A percentile compares a stretch with the other conserved stretches of the same genome.
These are phyloP conservation scores for Verticillium zaregamsianum DNA, from an alignment of 2,329 filamentous ascomycete species.

Conservation along the genomic window DNA sequence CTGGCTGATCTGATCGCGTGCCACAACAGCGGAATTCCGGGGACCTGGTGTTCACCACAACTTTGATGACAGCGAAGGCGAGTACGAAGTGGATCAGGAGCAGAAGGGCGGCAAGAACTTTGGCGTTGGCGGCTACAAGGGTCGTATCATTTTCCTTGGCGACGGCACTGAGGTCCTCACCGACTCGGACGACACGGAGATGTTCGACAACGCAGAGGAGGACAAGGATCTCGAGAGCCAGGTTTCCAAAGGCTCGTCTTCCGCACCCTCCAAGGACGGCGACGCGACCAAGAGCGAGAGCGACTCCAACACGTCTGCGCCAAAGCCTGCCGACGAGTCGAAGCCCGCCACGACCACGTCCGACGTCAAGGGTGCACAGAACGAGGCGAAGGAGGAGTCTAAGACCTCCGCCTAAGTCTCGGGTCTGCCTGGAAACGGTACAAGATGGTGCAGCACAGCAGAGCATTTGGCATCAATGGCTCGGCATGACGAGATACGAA, in stretches of 20 bases:
- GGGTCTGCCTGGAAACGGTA: slow-evolving; percentile 4
- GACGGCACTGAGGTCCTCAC: slow-evolving; percentile 91
- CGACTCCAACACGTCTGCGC: slow-evolving; percentile 15
- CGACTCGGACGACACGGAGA: slow-evolving; percentile 84
- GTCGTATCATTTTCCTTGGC: slow-evolving; percentile 89
- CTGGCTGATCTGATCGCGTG: slow-evolving; percentile 12
- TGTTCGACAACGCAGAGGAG: slow-evolving; percentile 85
- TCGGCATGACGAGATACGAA: background rate
- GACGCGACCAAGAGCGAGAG: slow-evolving; percentile 12
- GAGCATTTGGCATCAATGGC: slow-evolving; percentile 2
- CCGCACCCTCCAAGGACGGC: slow-evolving; percentile 9
- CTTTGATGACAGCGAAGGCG: slow-evolving; percentile 74
- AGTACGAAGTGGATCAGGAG: slow-evolving; percentile 72
- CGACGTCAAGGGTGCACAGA: slow-evolving; percentile 5
- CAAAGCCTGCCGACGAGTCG: slow-evolving; percentile 10
- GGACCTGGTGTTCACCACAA: slow-evolving; percentile 78
- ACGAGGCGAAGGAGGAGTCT: slow-evolving; percentile 11
- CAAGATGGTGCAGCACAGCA: slow-evolving; percentile 4
- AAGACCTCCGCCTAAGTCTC: slow-evolving; percentile 1
- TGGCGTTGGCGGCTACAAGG: slow-evolving; percentile 66
- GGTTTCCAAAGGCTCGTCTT: slow-evolving; percentile 59
- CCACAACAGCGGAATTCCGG: slow-evolving; percentile 70
- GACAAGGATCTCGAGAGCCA: slow-evolving; percentile 84
- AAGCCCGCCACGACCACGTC: slow-evolving; percentile 7
- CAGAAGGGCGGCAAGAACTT: slow-evolving; percentile 57